Conservation (phyloP, 345 rosid genomes). For the Abelmoschus esculentus region DNA sequence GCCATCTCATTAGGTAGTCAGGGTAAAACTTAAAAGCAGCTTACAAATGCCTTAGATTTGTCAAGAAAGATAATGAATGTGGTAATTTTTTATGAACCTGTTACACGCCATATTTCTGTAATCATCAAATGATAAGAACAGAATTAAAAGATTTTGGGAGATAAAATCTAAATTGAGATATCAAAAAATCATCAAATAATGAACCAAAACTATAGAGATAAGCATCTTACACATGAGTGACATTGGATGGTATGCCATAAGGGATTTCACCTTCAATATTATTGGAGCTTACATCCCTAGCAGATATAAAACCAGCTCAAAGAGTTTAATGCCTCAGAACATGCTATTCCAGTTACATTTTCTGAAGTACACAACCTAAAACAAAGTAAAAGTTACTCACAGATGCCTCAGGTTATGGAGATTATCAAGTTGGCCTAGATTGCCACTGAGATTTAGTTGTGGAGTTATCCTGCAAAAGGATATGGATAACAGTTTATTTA, state of each 20-base stretch:
- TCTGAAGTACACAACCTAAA: neutral
- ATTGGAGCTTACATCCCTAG: slow-evolving; percentile 79
- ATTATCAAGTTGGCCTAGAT: slow-evolving; percentile 55
- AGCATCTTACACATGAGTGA: slow-evolving; percentile 61
- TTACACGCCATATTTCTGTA: slow-evolving; percentile 76
- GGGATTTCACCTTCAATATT: slow-evolving; percentile 68
- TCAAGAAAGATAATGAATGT: slow-evolving; percentile 47
- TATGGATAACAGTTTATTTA: slow-evolving; percentile 4
- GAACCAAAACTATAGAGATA: neutral
- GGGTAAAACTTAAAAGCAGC: slow-evolving; percentile 24
- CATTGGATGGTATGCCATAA: slow-evolving; percentile 60
- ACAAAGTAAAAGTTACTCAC: slow-evolving; percentile 33
- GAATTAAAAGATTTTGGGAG: neutral
- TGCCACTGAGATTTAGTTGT: slow-evolving; percentile 56
- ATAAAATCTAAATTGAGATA: neutral
- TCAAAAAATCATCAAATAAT: neutral
- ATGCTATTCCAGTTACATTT: neutral
- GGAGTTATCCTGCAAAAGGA: slow-evolving; percentile 40
- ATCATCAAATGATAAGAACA: neutral
- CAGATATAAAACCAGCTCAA: slow-evolving; percentile 14
- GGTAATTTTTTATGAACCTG: slow-evolving; percentile 62
- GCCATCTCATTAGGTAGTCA: neutral
- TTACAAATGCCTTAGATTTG: slow-evolving; percentile 58
- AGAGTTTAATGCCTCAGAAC: neutral
- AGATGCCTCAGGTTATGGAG: slow-evolving; percentile 59